Evolutionary conservation across 768 basidiomycete genomes (phyloP).

Genomic region (Russula vinacea): DNA sequence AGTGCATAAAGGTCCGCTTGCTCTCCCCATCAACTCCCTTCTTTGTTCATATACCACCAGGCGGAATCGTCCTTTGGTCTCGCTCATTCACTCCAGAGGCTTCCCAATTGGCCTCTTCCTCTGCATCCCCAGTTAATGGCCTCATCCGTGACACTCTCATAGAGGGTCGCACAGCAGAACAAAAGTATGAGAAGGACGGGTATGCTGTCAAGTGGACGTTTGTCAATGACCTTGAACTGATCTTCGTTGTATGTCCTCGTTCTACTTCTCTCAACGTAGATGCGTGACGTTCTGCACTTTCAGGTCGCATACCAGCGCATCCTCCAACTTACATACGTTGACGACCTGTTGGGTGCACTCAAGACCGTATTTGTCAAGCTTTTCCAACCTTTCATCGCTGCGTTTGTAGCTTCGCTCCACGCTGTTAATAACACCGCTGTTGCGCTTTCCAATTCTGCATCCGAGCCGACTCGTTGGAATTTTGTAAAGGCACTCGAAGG

Average conservation of each 20-base stretch:
- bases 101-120: constrained; percentile 60
- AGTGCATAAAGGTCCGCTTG: constrained; percentile 74
- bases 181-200: constrained; percentile 90
- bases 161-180: constrained; percentile 78
- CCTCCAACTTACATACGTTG: constrained; percentile 89
- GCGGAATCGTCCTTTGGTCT: constrained; percentile 92
- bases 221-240: constrained; percentile 91
- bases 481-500: constrained; percentile 67
- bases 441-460: constrained; percentile 36
- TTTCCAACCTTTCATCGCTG: constrained; percentile 77
- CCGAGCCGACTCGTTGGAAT: constrained; percentile 53
- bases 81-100: constrained; percentile 91
- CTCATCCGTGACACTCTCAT: constrained; percentile 89
- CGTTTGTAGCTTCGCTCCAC: constrained; percentile 82
- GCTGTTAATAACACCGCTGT: constrained; percentile 49
- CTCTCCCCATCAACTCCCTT: not conserved
- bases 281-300: constrained; percentile 6
- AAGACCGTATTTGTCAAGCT: constrained; percentile 84
- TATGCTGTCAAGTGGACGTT: constrained; percentile 94
- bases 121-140: constrained; percentile 81
- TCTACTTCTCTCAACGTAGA: not conserved
- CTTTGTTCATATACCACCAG: constrained; percentile 40
- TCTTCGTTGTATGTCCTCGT: constrained; percentile 77
- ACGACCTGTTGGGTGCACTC: constrained; percentile 76
- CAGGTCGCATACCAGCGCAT: constrained; percentile 97